Evolutionary conservation across 2,329 filamentous ascomycete genomes (phyloP).

Genomic region (Blastomyces parvus): DNA sequence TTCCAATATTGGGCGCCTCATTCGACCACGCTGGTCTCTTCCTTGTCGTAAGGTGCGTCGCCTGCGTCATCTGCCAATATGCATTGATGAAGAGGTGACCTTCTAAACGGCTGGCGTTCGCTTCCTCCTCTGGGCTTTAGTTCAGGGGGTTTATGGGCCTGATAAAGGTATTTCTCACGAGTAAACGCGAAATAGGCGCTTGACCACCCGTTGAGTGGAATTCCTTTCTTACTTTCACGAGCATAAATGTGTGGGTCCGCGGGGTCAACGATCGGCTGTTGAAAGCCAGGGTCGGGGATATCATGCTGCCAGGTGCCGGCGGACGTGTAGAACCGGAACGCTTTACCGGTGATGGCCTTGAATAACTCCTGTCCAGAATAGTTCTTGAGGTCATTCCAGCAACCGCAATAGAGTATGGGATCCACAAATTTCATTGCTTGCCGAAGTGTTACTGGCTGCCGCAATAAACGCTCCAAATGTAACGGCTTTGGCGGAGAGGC

Average conservation of each 20-base stretch:
- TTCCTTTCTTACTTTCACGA: slow-evolving; percentile 9
- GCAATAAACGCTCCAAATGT: background rate
- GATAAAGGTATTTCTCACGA: slow-evolving; percentile 7
- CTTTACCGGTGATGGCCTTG: slow-evolving; percentile 11
- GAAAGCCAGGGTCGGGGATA: slow-evolving; percentile 1
- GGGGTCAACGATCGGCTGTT: slow-evolving; percentile 8
- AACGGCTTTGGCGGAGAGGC: slow-evolving; percentile 11
- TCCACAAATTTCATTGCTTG: slow-evolving; percentile 16
- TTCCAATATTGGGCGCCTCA: background rate
- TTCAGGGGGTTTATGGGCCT: background rate
- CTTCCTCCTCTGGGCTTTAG: background rate
- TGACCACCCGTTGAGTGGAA: slow-evolving; percentile 16
- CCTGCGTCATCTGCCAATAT: background rate
- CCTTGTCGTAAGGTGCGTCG: background rate
- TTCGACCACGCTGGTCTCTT: background rate
- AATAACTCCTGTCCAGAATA: slow-evolving; percentile 8
- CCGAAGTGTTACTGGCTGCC: slow-evolving; percentile 2
- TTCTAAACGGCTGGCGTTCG: background rate
- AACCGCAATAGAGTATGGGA: slow-evolving; percentile 13
- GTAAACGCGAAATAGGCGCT: background rate
- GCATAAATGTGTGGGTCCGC: slow-evolving; percentile 7
- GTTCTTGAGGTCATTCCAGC: slow-evolving; percentile 5
- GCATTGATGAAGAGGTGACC: slow-evolving; percentile 7
- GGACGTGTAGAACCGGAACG: slow-evolving; percentile 13
- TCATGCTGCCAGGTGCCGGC: slow-evolving; percentile 14